Conservation (phyloP, 2,329 filamentous ascomycete genomes). For the Ophiostoma angusticollis region DNA sequence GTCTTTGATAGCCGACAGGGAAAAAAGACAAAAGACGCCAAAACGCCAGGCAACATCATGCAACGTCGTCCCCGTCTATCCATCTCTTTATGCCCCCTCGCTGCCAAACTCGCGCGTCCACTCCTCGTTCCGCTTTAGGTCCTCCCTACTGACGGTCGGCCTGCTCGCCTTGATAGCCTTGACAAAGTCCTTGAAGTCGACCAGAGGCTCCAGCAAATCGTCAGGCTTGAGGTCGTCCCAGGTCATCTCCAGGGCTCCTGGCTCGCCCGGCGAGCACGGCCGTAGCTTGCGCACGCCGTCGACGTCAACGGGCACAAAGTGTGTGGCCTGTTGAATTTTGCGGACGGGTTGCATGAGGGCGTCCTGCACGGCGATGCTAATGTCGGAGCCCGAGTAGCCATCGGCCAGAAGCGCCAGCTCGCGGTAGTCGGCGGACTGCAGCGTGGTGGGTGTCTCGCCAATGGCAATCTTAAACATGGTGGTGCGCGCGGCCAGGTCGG, state of each 20-base stretch:
- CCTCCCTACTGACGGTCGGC: conserved; percentile 80
- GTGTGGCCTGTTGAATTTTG: conserved; percentile 93
- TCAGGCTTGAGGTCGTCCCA: conserved; percentile 83
- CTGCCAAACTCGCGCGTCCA: conserved; percentile 97
- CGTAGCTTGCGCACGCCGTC: conserved; percentile 60
- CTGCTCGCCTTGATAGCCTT: conserved; percentile 79
- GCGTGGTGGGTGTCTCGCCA: conserved; percentile 80
- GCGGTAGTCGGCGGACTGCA: conserved; percentile 66
- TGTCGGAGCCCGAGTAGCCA: conserved; percentile 93
- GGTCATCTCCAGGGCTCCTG: conserved; percentile 78
- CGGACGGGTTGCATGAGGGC: conserved; percentile 95
- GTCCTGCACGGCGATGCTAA: conserved; percentile 87
- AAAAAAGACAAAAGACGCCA: conserved; percentile 1
- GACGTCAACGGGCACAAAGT: conserved; percentile 78
- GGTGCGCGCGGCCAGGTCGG: conserved; percentile 74
- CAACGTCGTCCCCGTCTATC: not conserved
- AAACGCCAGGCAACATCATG: not conserved
- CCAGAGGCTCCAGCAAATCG: conserved; percentile 70
- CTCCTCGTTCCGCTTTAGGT: conserved; percentile 71
- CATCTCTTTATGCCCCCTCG: conserved; percentile 48
- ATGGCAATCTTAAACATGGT: conserved; percentile 93
- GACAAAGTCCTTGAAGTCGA: conserved; percentile 83
- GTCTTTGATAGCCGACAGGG: not conserved
- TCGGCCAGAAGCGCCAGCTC: conserved; percentile 72
- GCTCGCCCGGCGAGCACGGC: conserved; percentile 86